Percentiles rank a stretch among this genome's conserved stretches.
These are phyloP conservation scores for Pelagomonas calceolata DNA, from an alignment of 108 stramenopile genomes.

Conservation along the genomic window DNA sequence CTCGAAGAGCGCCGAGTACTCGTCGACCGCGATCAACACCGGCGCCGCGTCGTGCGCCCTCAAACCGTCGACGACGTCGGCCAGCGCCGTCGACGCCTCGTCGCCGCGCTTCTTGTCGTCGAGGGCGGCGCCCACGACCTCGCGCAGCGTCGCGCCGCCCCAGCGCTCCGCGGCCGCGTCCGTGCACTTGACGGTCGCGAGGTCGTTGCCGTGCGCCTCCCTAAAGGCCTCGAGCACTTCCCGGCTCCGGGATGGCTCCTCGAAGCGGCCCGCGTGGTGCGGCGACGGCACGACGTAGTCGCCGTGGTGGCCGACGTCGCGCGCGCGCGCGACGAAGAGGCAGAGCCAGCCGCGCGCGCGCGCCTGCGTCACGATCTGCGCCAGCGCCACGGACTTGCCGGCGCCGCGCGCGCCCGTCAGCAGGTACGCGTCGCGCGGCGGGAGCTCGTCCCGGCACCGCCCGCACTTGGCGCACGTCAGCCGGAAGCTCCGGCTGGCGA, in stretches of 20 bases:
- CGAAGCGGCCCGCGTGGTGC: background rate
- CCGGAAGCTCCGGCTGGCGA: no score
- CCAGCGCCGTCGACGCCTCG: background rate
- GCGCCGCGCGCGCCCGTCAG: conserved; percentile 18
- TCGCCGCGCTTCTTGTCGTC: conserved; percentile 1
- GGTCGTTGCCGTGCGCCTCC: background rate
- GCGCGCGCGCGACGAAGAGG: conserved; percentile 10
- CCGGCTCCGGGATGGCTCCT: conserved; percentile 5
- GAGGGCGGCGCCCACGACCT: background rate
- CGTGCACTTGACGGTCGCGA: background rate
- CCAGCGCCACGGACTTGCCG: conserved; percentile 15
- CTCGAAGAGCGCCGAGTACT: conserved; percentile 3
- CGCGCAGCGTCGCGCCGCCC: background rate
- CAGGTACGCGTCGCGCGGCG: background rate
- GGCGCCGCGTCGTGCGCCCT: background rate
- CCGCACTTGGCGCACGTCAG: no score
- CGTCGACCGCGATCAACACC: conserved; percentile 19
- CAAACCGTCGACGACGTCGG: conserved; percentile 12
- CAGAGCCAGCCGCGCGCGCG: conserved; percentile 17
- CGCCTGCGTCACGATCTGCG: conserved; percentile 1
- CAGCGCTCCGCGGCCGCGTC: conserved; percentile 6
- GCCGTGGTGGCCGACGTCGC: background rate
- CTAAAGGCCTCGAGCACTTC: background rate
- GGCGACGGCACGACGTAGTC: background rate
- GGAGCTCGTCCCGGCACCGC: background rate